A percentile compares a stretch with the other conserved stretches of the same genome.
Conservation (phyloP, 352 stramenopile genomes). For the Elongisporangium anandrum region DNA sequence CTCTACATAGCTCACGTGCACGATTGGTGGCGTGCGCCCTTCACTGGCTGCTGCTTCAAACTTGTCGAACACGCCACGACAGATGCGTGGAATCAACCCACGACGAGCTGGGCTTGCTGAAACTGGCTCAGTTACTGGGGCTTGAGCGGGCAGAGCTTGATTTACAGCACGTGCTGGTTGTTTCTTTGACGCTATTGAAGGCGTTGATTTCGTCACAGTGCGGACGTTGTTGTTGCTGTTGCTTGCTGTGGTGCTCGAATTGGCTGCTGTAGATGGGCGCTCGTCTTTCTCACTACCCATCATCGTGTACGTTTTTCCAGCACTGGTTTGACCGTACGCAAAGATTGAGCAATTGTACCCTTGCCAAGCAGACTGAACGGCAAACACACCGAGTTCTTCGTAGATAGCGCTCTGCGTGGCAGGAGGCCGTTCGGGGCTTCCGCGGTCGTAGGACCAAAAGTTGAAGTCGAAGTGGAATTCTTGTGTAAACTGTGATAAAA, state of each 20-base stretch:
- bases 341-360: constrained; percentile 78
- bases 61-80: constrained; percentile 50
- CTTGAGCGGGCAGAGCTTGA: not conserved
- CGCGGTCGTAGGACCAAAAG: constrained; percentile 68
- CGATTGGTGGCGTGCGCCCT: not conserved
- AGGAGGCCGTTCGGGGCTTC: constrained; percentile 11
- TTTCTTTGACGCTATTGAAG: not conserved
- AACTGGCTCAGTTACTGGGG: not conserved
- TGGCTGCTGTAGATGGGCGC: not conserved
- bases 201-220: not conserved
- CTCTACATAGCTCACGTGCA: constrained; percentile 79
- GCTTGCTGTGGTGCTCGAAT: not conserved
- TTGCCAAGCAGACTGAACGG: constrained; percentile 48
- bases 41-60: constrained; percentile 18
- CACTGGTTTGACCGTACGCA: constrained; percentile 65
- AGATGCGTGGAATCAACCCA: constrained; percentile 63
- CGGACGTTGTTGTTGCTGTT: not conserved
- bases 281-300: constrained; percentile 25
- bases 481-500: constrained; percentile 56
- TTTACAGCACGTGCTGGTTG: not conserved
- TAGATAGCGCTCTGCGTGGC: constrained; percentile 56
- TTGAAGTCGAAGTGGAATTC: constrained; percentile 69
- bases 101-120: constrained; percentile 6
- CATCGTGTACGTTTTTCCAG: constrained; percentile 76
- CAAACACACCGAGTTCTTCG: constrained; percentile 46